Evolutionary conservation across 768 basidiomycete species (phyloP).

Genomic region (Mycena rebaudengoi): DNA sequence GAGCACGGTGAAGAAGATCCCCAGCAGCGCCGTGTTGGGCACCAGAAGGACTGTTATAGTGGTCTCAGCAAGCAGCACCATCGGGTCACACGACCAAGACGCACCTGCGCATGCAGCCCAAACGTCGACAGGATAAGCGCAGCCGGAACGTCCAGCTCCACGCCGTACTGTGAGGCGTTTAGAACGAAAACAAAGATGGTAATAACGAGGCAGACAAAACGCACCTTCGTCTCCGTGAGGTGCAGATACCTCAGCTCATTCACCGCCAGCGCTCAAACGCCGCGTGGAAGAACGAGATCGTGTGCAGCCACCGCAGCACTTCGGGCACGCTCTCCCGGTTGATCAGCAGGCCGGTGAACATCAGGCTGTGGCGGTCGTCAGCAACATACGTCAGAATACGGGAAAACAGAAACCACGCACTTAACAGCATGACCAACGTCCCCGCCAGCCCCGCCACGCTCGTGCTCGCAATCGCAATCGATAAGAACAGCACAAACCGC

Average conservation of each 20-base stretch:
- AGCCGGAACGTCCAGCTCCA: constrained; percentile 95
- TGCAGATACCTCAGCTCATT: constrained; percentile 96
- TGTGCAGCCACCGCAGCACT: constrained; percentile 86
- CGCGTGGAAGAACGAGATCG: constrained; percentile 97
- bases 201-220: constrained; percentile 26
- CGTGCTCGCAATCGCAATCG: constrained; percentile 86
- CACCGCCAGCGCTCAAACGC: constrained; percentile 96
- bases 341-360: constrained; percentile 95
- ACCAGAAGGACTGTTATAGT: constrained; percentile 87
- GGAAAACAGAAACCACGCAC: constrained; percentile 66
- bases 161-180: constrained; percentile 95
- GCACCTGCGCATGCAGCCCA: constrained; percentile 86
- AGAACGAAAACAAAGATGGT: constrained; percentile 12
- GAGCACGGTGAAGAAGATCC: constrained; percentile 86
- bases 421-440: constrained; percentile 98
- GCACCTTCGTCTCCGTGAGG: constrained; percentile 88
- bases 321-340: constrained; percentile 87
- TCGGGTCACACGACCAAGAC: constrained; percentile 35
- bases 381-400: constrained; percentile 4
- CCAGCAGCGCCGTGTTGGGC: constrained; percentile 93
- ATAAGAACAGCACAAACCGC: constrained; percentile 90
- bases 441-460: constrained; percentile 95
- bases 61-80: too few species aligned
- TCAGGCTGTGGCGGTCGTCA: constrained; percentile 61
- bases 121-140: constrained; percentile 96